Evolutionary conservation across 768 basidiomycete genomes (phyloP).

Genomic region (Trametopsis cervina): DNA sequence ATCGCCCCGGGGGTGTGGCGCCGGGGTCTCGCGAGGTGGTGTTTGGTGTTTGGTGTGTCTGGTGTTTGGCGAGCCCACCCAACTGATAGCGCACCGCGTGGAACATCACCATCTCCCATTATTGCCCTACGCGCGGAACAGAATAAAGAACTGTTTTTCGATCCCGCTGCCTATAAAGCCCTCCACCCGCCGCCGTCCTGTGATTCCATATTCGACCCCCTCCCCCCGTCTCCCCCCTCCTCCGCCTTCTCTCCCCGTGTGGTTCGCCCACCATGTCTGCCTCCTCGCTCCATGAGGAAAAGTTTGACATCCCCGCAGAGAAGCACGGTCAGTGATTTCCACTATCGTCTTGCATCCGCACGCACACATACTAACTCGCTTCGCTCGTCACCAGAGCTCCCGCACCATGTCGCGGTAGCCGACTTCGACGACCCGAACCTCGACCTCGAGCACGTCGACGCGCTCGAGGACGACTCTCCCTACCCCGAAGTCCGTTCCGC

Average conservation of each 20-base stretch:
- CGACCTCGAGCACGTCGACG: conserved; percentile 20
- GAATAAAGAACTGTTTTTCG: too few species aligned
- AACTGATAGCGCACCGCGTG: too few species aligned
- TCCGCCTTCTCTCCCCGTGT: background rate
- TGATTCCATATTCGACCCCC: too few species aligned
- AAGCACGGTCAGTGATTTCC: background rate
- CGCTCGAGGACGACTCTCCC: conserved; percentile 42
- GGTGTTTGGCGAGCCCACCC: too few species aligned
- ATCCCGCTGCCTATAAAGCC: too few species aligned
- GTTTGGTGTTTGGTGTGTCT: too few species aligned
- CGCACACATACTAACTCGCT: background rate
- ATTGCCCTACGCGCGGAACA: too few species aligned
- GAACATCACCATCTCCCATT: too few species aligned
- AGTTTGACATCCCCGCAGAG: background rate
- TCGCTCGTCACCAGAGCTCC: background rate
- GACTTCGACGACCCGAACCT: conserved; percentile 30
- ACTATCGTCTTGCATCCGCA: background rate
- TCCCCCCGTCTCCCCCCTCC: too few species aligned
- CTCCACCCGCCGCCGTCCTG: too few species aligned
- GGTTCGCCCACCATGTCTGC: background rate
- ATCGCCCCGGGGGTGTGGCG: too few species aligned
- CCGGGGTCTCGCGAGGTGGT: too few species aligned
- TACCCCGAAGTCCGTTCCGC: conserved; percentile 48
- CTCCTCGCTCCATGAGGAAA: background rate
- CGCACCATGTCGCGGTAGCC: conserved; percentile 8